phyloP scores from a whole-genome alignment of 2,329 filamentous ascomycete genomes.

The Neofusicoccum ribis region DNA sequence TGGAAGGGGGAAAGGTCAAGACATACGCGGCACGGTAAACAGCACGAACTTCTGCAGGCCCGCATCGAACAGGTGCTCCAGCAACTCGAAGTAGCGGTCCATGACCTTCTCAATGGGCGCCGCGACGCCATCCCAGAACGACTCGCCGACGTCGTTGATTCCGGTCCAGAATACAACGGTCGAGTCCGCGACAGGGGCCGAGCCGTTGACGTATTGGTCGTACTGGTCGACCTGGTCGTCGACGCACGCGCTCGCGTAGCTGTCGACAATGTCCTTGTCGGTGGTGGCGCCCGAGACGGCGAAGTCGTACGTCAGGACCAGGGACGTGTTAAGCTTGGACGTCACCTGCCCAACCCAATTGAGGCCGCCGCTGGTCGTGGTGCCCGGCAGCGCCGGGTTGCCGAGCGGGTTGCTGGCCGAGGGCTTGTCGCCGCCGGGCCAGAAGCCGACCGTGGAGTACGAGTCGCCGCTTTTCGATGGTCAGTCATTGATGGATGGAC shows the following conservation, averaged over 20 bases:
- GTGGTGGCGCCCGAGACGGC: slow-evolving; percentile 27
- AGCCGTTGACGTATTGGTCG: slow-evolving; percentile 24
- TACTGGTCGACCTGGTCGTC: slow-evolving; percentile 24
- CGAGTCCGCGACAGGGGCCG: slow-evolving; percentile 21
- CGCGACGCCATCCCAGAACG: slow-evolving; percentile 3
- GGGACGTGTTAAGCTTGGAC: slow-evolving; percentile 24
- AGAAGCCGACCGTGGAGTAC: slow-evolving; percentile 27
- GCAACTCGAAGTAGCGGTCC: slow-evolving; percentile 45
- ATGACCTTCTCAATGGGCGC: slow-evolving; percentile 24
- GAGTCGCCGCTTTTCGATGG: slow-evolving; percentile 26
- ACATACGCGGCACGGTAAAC: slow-evolving; percentile 55
- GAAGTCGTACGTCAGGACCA: slow-evolving; percentile 27
- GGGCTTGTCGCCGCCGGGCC: slow-evolving; percentile 23
- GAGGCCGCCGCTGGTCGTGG: slow-evolving; percentile 25
- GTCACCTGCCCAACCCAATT: slow-evolving; percentile 28
- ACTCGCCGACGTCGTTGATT: slow-evolving; percentile 29
- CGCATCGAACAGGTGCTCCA: slow-evolving; percentile 51
- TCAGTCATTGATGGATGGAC: neutral
- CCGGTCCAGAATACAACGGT: slow-evolving; percentile 27
- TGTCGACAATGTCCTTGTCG: slow-evolving; percentile 21
- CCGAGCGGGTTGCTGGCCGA: slow-evolving; percentile 26
- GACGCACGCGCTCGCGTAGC: slow-evolving; percentile 16
- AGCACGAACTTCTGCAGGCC: slow-evolving; percentile 62
- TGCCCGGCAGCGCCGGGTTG: slow-evolving; percentile 27
- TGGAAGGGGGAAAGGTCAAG: neutral